Conservation (phyloP, 108 stramenopile species). For the Discostella pseudostelligera region DNA sequence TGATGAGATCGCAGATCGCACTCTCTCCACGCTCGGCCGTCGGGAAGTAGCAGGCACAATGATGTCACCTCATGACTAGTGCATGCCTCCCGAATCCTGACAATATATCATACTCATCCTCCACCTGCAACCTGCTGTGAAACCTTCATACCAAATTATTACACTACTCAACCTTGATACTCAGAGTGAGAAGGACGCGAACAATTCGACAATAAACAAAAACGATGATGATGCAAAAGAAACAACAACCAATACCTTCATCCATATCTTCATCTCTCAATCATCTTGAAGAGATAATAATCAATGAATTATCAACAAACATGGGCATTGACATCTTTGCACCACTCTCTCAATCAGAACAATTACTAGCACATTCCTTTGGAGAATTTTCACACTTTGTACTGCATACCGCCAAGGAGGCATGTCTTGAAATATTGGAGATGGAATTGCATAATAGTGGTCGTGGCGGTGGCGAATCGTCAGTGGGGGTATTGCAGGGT, state of each 20-base stretch:
- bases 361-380: conserved; percentile 41
- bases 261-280: not conserved
- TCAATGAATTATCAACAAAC: conserved; percentile 4
- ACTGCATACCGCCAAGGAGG: conserved; percentile 35
- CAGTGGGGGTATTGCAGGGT: conserved; percentile 58
- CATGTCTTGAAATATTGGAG: conserved; percentile 49
- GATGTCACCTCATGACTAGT: too few relatives aligned
- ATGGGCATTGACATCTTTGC: conserved; percentile 52
- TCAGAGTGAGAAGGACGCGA: too few relatives aligned
- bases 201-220: too few relatives aligned
- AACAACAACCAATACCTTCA: conserved; percentile 14
- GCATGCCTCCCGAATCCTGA: too few relatives aligned
- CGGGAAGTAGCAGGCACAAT: too few relatives aligned
- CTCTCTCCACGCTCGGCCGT: too few relatives aligned
- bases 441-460: too few relatives aligned
- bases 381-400: conserved; percentile 56
- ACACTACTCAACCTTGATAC: too few relatives aligned
- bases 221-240: not conserved
- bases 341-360: conserved; percentile 41
- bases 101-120: too few relatives aligned
- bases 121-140: too few relatives aligned
- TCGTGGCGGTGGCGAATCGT: conserved; percentile 26
- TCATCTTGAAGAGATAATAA: conserved; percentile 16
- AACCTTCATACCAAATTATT: too few relatives aligned
- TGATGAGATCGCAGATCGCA: too few relatives aligned